Base-by-base conservation (phyloP, 192 early-diverging fungal species). In the Mortierella claussenii region DNA sequence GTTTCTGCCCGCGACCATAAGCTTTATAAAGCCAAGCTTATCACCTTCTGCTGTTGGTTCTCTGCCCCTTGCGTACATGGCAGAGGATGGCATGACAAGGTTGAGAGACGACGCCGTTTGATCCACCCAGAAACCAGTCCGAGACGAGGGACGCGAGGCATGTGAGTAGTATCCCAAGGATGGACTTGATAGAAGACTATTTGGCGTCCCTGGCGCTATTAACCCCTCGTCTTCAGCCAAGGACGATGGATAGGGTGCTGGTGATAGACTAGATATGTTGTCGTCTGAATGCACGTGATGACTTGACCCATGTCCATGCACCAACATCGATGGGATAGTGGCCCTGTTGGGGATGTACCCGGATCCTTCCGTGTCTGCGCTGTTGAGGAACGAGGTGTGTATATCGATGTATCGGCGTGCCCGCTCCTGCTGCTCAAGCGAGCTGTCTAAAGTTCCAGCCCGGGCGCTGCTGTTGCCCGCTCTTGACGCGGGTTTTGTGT, bases 91-190 rank as follows among this genome's bases (percentile, higher is more conserved):
- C 68, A 70, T 70, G 17, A 70, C 55, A 10, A 70, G 45, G 27
- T 70, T 60, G 6, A 70, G 27, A 20, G 68, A 62, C 0, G 68
- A 70, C 9, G 49, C 44, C 18, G 13, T 59, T n/a, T 70, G 68
- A 21, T 70, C 68, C 4, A 49, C 52, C 68, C 68, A 70, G 20
- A 42, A 60, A n/a, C 68, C 68, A 20, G 58, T 62, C 45, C 42
- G 59, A 15, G 68, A 70, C 23, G 59, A 46, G 12, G 68, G 59
- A 15, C 68, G 49, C 0, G 68, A 70, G 9, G 50, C 18, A 26
- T 70, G 59, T 8, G 68, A 70, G 30, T 70, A 60, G 21, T 70
- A 70, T 0, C 68, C 68, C 6, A 69, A 24, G 10, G 59, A 61
- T 12, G 68, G 59, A 61, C 68, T 60, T 2, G 68, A 70, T 0